Conservation (phyloP, 805 yeast genomes). For the Ogataea zsoltii region DNA sequence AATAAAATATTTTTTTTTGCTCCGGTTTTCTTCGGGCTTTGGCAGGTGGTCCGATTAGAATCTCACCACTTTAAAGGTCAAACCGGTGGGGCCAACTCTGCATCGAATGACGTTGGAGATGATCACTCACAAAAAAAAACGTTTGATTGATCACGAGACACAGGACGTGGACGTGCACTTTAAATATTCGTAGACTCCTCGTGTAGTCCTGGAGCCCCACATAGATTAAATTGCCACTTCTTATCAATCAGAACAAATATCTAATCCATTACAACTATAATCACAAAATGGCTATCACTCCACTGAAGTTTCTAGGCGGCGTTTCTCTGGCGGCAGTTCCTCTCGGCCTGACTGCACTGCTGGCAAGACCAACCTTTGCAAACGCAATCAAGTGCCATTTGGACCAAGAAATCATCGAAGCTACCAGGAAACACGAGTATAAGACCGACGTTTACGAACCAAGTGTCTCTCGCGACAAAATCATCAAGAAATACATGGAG, state of each 20-base stretch:
- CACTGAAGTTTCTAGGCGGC: slow-evolving; percentile 31
- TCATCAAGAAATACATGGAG: slow-evolving; percentile 28
- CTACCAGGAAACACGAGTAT: slow-evolving; percentile 28
- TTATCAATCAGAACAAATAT: background rate
- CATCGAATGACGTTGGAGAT: too few relatives aligned
- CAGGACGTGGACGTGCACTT: too few relatives aligned
- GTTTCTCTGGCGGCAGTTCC: slow-evolving; percentile 33
- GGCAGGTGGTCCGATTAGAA: too few relatives aligned
- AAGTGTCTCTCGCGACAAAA: slow-evolving; percentile 24
- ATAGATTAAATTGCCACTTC: background rate
- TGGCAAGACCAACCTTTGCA: slow-evolving; percentile 37
- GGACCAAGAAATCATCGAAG: slow-evolving; percentile 34
- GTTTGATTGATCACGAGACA: too few relatives aligned
- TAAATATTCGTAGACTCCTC: too few relatives aligned
- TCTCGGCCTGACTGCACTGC: slow-evolving; percentile 23
- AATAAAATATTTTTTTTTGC: too few relatives aligned
- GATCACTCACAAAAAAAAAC: too few relatives aligned
- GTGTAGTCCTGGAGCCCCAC: too few relatives aligned
- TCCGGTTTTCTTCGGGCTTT: too few relatives aligned
- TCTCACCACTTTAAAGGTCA: too few relatives aligned
- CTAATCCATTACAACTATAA: background rate
- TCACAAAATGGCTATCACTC: slow-evolving; percentile 29
- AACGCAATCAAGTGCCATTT: slow-evolving; percentile 36
- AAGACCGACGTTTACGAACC: slow-evolving; percentile 29
- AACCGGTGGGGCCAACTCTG: too few relatives aligned